Base-by-base conservation (phyloP, 768 basidiomycete species). In the Tylopilus intermedius region DNA sequence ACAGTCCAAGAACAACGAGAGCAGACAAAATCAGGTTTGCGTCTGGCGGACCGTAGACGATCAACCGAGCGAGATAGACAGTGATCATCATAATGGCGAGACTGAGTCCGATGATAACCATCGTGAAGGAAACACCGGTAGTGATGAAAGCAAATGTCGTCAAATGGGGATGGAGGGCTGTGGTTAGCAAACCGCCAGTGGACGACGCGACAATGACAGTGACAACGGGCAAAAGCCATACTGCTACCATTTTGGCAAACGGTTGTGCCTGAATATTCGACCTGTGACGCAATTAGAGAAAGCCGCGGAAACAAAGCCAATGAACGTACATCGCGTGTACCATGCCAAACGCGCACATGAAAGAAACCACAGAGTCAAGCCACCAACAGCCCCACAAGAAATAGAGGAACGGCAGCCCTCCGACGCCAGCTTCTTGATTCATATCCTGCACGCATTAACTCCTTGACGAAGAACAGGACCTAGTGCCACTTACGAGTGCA, bases 201-300 rank as follows among this genome's bases (percentile, higher is more conserved):
- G 80, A 74, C 5, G 79, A 76, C 18, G 77, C 75, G 66, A 83
- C 81, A 53, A 82, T 67, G 22, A 77, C 74, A 2, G 80, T 67
- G 18, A 83, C 76, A 33, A 78, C 71, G 10, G 79, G 79, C 10
- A 80, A 71, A 8, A 81, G 72, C 78, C 78, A 79, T 2, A 74
- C 67, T 6, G 75, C 70, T 0, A 74, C 71, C 63, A 79, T 70
- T 14, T 68, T 69, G 22, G 72, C 60, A 38, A 74, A 46, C 1
- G 67, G 59, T 39, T 81, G 77, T 11, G 67, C 64, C 38, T 79
- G 79, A 4, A 69, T 54, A 27, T 64, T 71, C 37, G 77, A 75
- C 77, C 77, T 79, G 52, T 27, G 32, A n/a, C 4, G 18, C 29
- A 4, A n/a, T 66, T n/a, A 57, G 55, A 26, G 8, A 10, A 42